Evolutionary conservation across 2,329 filamentous ascomycete species (phyloP), one percentile per base, ranked within the genome.

Genomic region (Ampelomyces quisqualis): DNA sequence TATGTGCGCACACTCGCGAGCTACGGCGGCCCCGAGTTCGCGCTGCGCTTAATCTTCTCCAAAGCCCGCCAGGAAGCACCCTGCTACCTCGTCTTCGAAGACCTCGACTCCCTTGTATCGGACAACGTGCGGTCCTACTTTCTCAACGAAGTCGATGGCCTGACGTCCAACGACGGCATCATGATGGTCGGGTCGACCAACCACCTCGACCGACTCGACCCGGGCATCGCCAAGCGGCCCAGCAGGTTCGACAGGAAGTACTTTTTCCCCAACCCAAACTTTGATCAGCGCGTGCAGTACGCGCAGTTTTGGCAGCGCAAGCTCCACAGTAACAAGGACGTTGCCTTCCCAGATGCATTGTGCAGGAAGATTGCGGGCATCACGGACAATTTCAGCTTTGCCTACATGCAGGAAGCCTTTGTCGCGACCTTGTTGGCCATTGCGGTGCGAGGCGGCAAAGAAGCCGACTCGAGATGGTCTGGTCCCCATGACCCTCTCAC

Each of bases 1-100:
- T 70, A 68, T 38, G 82, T 87, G 35, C 77, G 80, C 46, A 77
- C 69, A 1, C 67, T 76, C 2, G 38, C 55, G 8, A 64, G 60
- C 23, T 65, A 47, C 22, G 62, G 42, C 13, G 82, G 82, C 0
- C 81, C 81, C 0, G 80, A 85, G 51, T 72, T 70, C 47, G 65
- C 74, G 45, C 43, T 69, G 11, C 38, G 41, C n/a, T 31, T 43
- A 18, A 68, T 70, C 26, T 70, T 70, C 34, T 35, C 7, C 14
- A 80, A 79, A 47, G 84, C 84, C 0, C 71, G 84, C 15, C 70
- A 77, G 48, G 75, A 77, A 45, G 80, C 84, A 0, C 84, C 84
- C 0, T 87, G 83, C 67, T 78, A 85, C 46, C 75, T 88, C 3
- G 79, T 88, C 27, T 84, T 88, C 43, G 85, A 88, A 61, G 85